A percentile compares a stretch with the other conserved stretches of the same genome.
Evolutionary conservation across 73 alveolate species (phyloP).

Genomic region (Stentor coeruleus): DNA sequence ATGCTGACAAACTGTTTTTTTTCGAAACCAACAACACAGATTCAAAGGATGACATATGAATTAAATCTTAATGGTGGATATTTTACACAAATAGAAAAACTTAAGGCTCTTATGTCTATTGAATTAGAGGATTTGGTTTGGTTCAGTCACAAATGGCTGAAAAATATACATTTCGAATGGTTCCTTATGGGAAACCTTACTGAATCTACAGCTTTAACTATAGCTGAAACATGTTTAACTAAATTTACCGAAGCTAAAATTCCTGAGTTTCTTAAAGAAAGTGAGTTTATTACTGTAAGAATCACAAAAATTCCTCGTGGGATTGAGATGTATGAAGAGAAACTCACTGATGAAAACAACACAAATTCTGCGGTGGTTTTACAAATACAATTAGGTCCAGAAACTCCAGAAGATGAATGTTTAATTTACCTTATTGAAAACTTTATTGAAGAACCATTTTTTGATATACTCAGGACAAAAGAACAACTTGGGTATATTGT

Average conservation of each 20-base stretch:
- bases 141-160: slow-evolving; percentile 37
- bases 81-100: slow-evolving; percentile 28
- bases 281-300: slow-evolving; percentile 45
- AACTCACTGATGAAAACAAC: background rate
- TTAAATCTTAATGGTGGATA: slow-evolving; percentile 30
- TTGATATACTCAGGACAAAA: slow-evolving; percentile 71
- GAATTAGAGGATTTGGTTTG: slow-evolving; percentile 33
- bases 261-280: slow-evolving; percentile 40
- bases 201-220: slow-evolving; percentile 36
- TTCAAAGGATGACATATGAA: slow-evolving; percentile 29
- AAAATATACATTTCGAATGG: slow-evolving; percentile 44
- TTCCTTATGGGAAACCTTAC: slow-evolving; percentile 65
- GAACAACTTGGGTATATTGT: slow-evolving; percentile 79
- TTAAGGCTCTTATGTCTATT: slow-evolving; percentile 27
- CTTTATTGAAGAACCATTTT: slow-evolving; percentile 65
- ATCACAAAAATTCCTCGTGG: slow-evolving; percentile 35
- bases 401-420: background rate
- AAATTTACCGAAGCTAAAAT: slow-evolving; percentile 25
- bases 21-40: slow-evolving; percentile 37
- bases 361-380: background rate
- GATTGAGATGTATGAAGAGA: background rate
- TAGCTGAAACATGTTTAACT: background rate
- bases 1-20: slow-evolving; percentile 37
- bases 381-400: background rate
- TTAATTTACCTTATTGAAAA: background rate